Evolutionary conservation across 805 yeast species (phyloP), one percentile per base, ranked within the genome.

Genomic region (Candida argentea): DNA sequence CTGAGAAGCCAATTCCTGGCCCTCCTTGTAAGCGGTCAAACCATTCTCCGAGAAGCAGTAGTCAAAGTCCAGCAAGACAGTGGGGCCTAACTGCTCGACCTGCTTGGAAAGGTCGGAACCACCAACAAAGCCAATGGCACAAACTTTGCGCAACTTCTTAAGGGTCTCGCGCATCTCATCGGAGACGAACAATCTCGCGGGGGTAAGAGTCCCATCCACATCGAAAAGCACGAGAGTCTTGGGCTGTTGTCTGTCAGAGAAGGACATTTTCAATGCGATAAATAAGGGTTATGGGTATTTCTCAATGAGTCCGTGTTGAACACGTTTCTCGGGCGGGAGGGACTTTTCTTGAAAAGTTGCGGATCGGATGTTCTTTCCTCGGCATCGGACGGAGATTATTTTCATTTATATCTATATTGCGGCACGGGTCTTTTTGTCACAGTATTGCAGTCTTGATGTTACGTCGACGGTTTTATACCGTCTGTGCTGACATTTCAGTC

Each of bases 31-130:
- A 39, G 99, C 99, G 40, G 97, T 89, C 55, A 91, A 72, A 36
- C 99, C 99, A 57, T 91, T 91, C 71, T 91, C 99, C 34, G 91
- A 74, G 71, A 91, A 91, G 55, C 95, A 81, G 71, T 76, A 91
- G 67, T 91, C 99, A 47, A 91, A 91, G 46, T 82, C 81, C 31
- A 70, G 55, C 48, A 87, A 61, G 25, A 89, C 63, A 38, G 72
- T 69, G 28, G 73, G 60, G 43, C 98, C 98, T 42, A 91, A 76
- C 67, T 91, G 99, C 68, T 91, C 98, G 47, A 76, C 70, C 70
- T 91, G 99, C 66, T 91, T 91, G 55, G 73, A 65, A 48, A 91
- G 75, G 57, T 91, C 97, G 29, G 93, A 78, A 46, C 98, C 98
- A 57, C 98, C 98, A 39, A 91, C 98, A 49, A 86, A 91, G 33